Base-by-base conservation (phyloP, 129 eudicot genomes). In the Chrysanthemum lavandulifolium region DNA sequence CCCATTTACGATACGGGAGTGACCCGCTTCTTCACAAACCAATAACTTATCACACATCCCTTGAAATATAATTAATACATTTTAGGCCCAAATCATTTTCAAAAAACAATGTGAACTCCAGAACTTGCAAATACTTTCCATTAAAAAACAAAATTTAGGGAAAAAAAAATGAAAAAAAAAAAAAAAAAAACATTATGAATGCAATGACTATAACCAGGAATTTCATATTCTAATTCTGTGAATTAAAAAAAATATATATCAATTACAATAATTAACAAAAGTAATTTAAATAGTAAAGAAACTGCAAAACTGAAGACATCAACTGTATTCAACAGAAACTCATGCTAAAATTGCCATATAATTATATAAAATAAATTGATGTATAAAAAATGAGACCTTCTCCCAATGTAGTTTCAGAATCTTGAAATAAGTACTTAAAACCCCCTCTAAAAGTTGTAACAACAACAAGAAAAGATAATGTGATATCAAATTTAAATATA, bases 361-460 rank as follows among this genome's bases (percentile, higher is more conserved):
- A 18, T 13, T 33, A 49, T 2, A 29, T 65, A n/a, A 27, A 49
- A 55, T 64, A 52, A 53, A 65, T 48, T 72, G 53, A 56, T 78
- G 77, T 78, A 78, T 78, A 78, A 72, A 65, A 13, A 19, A 61
- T 70, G 19, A 59, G 72, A 72, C 73, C 65, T 64, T 78, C 67
- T 47, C 67, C 77, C 82, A 55, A 33, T 71, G 53, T 78, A 71
- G 65, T 57, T 78, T 71, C 72, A 63, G 72, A 78, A 18, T 65
- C 78, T 65, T 56, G 78, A 57, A 72, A 65, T 29, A 47, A 12
- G 61, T 47, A 64, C 63, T 56, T 65, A 57, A 57, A 70, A 50
- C 10, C 69, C 65, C 71, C 81, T 73, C 52, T 54, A 76, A 43
- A 57, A 50, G 54, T 76, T 68, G 69, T 19, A 68, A 69, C 75